phyloP scores from a whole-genome alignment of 495 filamentous ascomycete genomes.

The Lentithecium fluviatile region DNA sequence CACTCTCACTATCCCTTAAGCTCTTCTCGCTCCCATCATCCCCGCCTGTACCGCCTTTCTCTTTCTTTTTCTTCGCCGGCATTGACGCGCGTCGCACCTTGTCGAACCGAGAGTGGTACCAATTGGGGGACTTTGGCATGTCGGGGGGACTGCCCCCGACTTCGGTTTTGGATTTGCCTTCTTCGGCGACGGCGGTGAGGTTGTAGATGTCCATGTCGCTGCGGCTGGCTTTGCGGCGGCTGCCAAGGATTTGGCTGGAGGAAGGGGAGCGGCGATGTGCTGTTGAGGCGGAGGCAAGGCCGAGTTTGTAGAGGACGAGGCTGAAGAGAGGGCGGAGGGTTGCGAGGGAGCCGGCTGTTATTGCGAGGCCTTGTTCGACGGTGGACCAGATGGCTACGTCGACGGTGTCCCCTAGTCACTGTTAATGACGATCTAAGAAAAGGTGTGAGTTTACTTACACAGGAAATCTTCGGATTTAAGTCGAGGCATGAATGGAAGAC shows the following conservation, averaged over 20 bases:
- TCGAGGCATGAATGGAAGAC: slow-evolving; percentile 12
- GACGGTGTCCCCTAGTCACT: slow-evolving; percentile 6
- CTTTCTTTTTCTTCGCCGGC: background rate
- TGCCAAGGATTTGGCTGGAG: background rate
- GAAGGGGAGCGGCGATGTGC: background rate
- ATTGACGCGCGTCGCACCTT: background rate
- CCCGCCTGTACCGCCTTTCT: too few species aligned
- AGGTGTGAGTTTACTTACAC: slow-evolving; percentile 1
- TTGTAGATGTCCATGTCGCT: background rate
- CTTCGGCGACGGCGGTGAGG: background rate
- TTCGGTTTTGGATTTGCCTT: background rate
- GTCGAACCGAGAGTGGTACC: background rate
- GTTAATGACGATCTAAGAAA: background rate
- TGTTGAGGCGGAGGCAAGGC: slow-evolving; percentile 1
- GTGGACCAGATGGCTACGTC: slow-evolving; percentile 31
- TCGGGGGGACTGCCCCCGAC: too few species aligned
- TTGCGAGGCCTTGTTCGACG: slow-evolving; percentile 31
- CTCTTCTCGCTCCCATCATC: slow-evolving; percentile 19
- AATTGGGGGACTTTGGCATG: background rate
- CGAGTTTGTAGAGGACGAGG: background rate
- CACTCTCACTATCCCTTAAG: slow-evolving; percentile 1
- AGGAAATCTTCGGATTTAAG: slow-evolving; percentile 23
- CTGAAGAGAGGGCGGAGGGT: slow-evolving; percentile 26
- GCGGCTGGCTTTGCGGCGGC: slow-evolving; percentile 4
- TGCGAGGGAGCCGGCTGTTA: slow-evolving; percentile 27